phyloP scores from a whole-genome alignment of 2,329 filamentous ascomycete species.

The Fusarium sp. region DNA sequence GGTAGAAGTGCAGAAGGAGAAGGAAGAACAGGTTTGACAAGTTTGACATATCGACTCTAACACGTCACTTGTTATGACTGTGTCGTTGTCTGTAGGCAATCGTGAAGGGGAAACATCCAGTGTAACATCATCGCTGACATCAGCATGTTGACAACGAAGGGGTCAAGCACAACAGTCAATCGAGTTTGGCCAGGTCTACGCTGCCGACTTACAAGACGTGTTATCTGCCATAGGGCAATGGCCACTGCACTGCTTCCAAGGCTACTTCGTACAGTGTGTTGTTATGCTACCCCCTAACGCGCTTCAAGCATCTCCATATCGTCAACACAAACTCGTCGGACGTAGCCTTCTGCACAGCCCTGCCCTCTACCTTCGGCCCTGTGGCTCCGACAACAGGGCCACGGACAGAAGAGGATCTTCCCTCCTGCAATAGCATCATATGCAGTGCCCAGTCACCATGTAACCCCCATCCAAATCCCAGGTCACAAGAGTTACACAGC shows the following conservation, averaged over 20 bases:
- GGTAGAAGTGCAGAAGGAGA: not conserved
- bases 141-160: not conserved
- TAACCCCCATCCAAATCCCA: not conserved
- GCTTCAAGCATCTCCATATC: not conserved
- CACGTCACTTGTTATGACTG: not conserved
- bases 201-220: not conserved
- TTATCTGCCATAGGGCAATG: not conserved
- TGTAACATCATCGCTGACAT: not conserved
- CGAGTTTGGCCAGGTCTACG: not conserved
- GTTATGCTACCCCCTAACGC: not conserved
- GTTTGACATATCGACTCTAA: not conserved
- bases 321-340: not conserved
- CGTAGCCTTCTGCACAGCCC: not conserved
- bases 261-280: not conserved
- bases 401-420: not conserved
- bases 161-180: not conserved
- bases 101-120: not conserved
- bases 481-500: not conserved
- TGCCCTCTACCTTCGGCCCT: not conserved
- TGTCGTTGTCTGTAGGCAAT: not conserved
- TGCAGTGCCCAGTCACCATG: not conserved
- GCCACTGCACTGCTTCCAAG: not conserved
- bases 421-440: not conserved
- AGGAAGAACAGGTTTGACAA: not conserved
- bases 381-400: not conserved